Conservation (phyloP, 441 rosid genomes). For the Bocquillonia castaneifolia region DNA sequence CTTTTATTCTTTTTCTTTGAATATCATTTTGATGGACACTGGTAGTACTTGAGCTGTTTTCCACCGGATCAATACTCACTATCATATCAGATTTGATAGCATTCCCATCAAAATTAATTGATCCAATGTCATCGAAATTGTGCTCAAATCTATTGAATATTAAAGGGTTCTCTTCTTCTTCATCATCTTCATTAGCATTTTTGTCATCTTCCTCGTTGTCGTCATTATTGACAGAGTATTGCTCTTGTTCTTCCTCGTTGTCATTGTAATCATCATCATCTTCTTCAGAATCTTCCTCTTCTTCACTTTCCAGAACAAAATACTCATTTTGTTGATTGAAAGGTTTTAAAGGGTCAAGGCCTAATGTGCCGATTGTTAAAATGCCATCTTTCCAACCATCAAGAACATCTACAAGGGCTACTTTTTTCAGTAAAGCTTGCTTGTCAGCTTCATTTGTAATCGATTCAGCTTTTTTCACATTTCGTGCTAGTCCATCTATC, state of each 20-base stretch:
- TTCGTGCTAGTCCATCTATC: constrained; percentile 42
- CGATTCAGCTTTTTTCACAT: constrained; percentile 47
- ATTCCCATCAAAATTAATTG: constrained; percentile 1
- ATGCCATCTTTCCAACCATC: constrained; percentile 80
- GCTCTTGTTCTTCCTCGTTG: constrained; percentile 30
- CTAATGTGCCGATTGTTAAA: constrained; percentile 84
- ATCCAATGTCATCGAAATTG: constrained; percentile 20
- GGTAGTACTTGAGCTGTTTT: not conserved
- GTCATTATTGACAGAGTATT: constrained; percentile 11
- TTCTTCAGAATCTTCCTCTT: constrained; percentile 11
- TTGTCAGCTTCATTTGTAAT: constrained; percentile 53
- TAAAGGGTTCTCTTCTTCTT: constrained; percentile 58
- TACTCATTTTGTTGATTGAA: constrained; percentile 36
- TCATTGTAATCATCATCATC: constrained; percentile 27
- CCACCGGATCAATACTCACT: constrained; percentile 17
- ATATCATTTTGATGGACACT: constrained; percentile 13
- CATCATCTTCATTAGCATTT: constrained; percentile 27
- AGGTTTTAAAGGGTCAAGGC: constrained; percentile 57
- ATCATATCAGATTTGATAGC: constrained; percentile 16
- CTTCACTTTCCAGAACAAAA: constrained; percentile 27
- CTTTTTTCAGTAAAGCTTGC: constrained; percentile 56
- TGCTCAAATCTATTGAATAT: constrained; percentile 36
- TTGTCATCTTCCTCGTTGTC: constrained; percentile 30
- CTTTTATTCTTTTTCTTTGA: constrained; percentile 35
- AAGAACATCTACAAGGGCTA: constrained; percentile 51